phyloP scores from a whole-genome alignment of 129 eudicot genomes.

The Mikania micrantha region DNA sequence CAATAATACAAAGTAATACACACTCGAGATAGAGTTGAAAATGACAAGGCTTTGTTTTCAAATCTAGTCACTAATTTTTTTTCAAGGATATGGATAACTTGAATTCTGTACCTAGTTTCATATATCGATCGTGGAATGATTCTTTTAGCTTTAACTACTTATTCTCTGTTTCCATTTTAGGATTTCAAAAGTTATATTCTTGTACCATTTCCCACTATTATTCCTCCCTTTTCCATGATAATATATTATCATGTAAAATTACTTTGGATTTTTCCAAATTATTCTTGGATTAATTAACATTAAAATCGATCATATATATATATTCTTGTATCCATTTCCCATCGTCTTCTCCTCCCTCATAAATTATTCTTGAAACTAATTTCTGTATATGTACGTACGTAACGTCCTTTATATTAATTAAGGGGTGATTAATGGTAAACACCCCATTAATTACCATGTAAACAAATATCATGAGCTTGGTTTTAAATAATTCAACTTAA shows the following conservation, averaged over 20 bases:
- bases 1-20: constrained; percentile 28
- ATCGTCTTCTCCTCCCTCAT: too few species aligned
- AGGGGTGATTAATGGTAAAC: too few species aligned
- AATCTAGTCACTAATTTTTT: constrained; percentile 5
- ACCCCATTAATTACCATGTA: too few species aligned
- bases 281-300: background rate
- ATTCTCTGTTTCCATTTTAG: constrained; percentile 19
- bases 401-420: too few species aligned
- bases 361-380: background rate
- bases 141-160: constrained; percentile 17
- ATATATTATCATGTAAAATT: background rate
- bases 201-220: constrained; percentile 4
- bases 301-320: background rate
- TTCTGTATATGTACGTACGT: too few species aligned
- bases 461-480: too few species aligned
- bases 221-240: constrained; percentile 9
- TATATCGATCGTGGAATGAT: constrained; percentile 10
- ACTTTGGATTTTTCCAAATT: background rate
- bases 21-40: constrained; percentile 21
- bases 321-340: background rate
- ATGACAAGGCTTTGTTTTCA: constrained; percentile 33
- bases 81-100: constrained; percentile 3
- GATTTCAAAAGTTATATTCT: background rate
- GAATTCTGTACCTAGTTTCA: too few species aligned
- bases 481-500: too few species aligned